These are phyloP conservation scores for Starmerella etchellsii DNA, from an alignment of 805 yeast species.

Conservation along the genomic window DNA sequence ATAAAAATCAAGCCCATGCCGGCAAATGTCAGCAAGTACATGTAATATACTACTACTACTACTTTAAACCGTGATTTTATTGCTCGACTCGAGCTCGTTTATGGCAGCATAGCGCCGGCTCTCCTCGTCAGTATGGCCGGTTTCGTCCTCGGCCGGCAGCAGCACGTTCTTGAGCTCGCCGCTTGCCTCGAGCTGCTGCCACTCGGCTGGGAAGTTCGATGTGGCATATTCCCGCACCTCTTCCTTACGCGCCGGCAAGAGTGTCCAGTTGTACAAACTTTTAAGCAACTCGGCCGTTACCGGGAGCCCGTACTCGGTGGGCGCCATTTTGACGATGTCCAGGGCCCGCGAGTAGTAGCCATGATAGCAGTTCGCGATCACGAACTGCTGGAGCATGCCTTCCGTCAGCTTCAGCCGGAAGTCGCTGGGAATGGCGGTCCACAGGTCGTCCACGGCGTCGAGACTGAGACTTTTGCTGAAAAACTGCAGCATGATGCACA, in stretches of 20 bases:
- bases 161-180: constrained; percentile 24
- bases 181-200: constrained; percentile 29
- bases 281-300: constrained; percentile 22
- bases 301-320: constrained; percentile 25
- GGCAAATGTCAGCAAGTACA: constrained; percentile 37
- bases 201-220: constrained; percentile 26
- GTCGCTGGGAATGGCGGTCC: constrained; percentile 42
- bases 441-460: constrained; percentile 45
- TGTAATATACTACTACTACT: constrained; percentile 10
- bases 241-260: constrained; percentile 29
- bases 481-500: constrained; percentile 53
- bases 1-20: constrained; percentile 92
- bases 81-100: constrained; percentile 16
- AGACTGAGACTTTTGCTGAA: constrained; percentile 40
- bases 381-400: constrained; percentile 43
- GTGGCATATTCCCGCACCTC: constrained; percentile 33
- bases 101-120: constrained; percentile 20
- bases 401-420: constrained; percentile 42
- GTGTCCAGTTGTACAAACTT: constrained; percentile 34
- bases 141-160: constrained; percentile 27
- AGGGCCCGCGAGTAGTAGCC: constrained; percentile 48
- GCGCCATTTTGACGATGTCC: constrained; percentile 34
- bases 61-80: background rate
- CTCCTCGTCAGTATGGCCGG: constrained; percentile 16
- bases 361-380: constrained; percentile 59